Evolutionary conservation across 1,284 basidiomycete species (phyloP).

Genomic region (Coniferiporia sulphurascens): DNA sequence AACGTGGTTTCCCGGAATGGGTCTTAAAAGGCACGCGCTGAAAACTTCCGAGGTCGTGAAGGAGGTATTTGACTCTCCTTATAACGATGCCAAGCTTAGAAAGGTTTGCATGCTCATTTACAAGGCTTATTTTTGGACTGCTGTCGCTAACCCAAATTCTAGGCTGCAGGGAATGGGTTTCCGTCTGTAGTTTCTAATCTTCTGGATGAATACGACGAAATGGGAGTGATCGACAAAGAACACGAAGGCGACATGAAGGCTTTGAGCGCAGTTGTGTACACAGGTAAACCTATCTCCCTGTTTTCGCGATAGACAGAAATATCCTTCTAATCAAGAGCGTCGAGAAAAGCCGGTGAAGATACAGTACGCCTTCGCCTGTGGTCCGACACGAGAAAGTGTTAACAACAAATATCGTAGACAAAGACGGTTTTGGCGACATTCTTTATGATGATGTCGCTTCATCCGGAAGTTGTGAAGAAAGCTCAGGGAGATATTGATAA

Average conservation of each 20-base stretch:
- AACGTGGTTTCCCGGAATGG: constrained; percentile 9
- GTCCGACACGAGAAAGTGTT: no score
- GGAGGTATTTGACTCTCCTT: background rate
- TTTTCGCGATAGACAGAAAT: no score
- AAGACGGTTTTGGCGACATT: background rate
- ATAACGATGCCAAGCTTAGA: constrained; percentile 1
- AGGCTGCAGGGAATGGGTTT: background rate
- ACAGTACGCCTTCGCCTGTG: background rate
- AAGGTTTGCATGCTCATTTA: constrained; percentile 4
- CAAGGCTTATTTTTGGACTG: background rate
- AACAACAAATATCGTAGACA: background rate
- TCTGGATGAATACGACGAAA: constrained; percentile 6
- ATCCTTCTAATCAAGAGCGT: no score
- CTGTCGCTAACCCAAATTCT: no score
- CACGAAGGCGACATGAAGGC: constrained; percentile 9
- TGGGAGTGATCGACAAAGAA: background rate
- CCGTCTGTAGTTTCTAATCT: constrained; percentile 1
- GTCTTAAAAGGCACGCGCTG: constrained; percentile 1
- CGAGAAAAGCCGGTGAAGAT: background rate
- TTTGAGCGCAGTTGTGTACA: background rate
- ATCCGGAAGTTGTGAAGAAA: constrained; percentile 1
- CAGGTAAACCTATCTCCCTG: background rate
- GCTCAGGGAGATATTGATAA: constrained; percentile 15
- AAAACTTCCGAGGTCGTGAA: background rate
- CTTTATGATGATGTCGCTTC: constrained; percentile 10